Conservation (phyloP, 2,329 filamentous ascomycete species). For the Diaporthe velutina region DNA sequence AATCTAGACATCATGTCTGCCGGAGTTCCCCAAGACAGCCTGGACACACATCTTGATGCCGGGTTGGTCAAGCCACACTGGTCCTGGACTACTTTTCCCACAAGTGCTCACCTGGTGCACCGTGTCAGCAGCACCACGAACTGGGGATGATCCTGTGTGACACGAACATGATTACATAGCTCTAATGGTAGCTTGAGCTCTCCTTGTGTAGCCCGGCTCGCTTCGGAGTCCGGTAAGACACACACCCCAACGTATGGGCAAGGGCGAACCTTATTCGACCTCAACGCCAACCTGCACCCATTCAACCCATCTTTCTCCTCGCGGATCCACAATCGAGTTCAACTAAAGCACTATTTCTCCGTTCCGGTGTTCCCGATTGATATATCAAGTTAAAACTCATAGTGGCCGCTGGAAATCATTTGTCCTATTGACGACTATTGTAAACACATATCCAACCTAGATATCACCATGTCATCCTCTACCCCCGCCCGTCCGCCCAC, state of each 20-base stretch:
- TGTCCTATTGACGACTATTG: neutral
- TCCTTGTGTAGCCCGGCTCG: neutral
- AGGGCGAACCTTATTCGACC: slow-evolving; percentile 12
- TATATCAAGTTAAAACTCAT: neutral
- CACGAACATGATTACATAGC: neutral
- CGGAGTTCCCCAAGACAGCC: slow-evolving; percentile 5
- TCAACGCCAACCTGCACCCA: neutral
- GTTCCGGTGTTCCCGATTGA: neutral
- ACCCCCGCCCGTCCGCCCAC: slow-evolving; percentile 39
- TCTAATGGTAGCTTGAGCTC: neutral
- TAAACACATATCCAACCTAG: slow-evolving; percentile 47
- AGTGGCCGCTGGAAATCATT: neutral
- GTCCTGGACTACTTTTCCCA: neutral
- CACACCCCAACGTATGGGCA: neutral
- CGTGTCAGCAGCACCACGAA: neutral
- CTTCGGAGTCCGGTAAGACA: slow-evolving; percentile 15
- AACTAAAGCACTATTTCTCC: neutral
- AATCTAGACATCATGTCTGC: neutral
- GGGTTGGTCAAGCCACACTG: neutral
- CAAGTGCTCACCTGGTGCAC: neutral
- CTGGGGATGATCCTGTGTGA: neutral
- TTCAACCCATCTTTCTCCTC: neutral
- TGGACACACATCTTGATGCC: neutral
- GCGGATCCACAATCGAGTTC: neutral
- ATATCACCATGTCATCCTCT: slow-evolving; percentile 44